Conservation (phyloP, 768 basidiomycete species). For the Rhodosporidiobolus sp. region DNA sequence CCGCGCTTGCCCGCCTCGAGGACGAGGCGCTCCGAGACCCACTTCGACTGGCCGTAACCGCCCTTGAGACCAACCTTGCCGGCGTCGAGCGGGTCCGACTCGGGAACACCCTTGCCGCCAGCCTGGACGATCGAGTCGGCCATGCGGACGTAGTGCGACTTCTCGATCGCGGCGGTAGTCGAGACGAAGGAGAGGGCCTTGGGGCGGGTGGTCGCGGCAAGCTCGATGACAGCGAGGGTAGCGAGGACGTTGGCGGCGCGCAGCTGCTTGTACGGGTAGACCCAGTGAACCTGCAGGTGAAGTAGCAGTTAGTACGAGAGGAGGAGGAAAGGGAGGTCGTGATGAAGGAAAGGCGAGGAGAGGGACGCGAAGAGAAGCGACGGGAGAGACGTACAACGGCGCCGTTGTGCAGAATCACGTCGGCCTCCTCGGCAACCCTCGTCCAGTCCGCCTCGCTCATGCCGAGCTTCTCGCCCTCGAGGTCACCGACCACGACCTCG, state of each 20-base stretch:
- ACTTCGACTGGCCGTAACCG: conserved; percentile 96
- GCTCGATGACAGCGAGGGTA: conserved; percentile 75
- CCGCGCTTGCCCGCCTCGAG: conserved; percentile 87
- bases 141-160: conserved; percentile 80
- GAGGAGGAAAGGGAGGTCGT: not conserved
- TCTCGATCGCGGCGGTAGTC: conserved; percentile 91
- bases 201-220: conserved; percentile 60
- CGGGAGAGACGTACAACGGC: conserved; percentile 80
- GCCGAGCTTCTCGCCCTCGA: conserved; percentile 72
- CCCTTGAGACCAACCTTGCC: conserved; percentile 71
- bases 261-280: conserved; percentile 92
- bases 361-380: too few species aligned
- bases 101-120: conserved; percentile 67
- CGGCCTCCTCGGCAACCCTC: conserved; percentile 65
- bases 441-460: conserved; percentile 64
- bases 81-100: conserved; percentile 83
- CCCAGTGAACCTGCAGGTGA: conserved; percentile 81
- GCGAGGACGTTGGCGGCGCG: conserved; percentile 88
- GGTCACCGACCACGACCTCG: conserved; percentile 79
- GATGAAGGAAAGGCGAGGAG: not conserved
- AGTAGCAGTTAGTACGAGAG: not conserved
- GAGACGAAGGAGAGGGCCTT: conserved; percentile 88
- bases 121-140: conserved; percentile 64
- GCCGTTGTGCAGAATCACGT: conserved; percentile 88
- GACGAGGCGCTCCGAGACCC: conserved; percentile 93